Conservation (phyloP, 2,329 filamentous ascomycete species). For the Onygenales sp. region DNA sequence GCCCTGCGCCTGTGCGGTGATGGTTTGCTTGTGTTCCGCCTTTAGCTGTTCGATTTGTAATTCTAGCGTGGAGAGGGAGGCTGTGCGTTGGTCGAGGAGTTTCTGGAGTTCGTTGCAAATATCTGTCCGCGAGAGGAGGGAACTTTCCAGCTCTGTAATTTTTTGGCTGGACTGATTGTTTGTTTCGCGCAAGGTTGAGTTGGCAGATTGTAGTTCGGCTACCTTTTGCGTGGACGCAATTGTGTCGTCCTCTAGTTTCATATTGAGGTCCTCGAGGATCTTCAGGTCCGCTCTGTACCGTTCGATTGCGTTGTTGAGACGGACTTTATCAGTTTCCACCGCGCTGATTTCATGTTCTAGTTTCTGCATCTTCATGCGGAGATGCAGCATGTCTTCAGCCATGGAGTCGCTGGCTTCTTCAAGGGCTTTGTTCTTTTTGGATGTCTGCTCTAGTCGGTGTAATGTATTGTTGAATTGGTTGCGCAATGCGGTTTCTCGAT, state of each 20-base stretch:
- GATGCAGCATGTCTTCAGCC: slow-evolving; percentile 36
- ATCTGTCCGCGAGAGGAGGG: slow-evolving; percentile 24
- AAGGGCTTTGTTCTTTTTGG: slow-evolving; percentile 26
- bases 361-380: slow-evolving; percentile 33
- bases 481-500: slow-evolving; percentile 32
- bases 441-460: slow-evolving; percentile 27
- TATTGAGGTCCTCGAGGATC: slow-evolving; percentile 33
- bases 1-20: slow-evolving; percentile 15
- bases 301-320: slow-evolving; percentile 32
- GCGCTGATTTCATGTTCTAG: slow-evolving; percentile 32
- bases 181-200: slow-evolving; percentile 30
- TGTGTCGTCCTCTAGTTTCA: slow-evolving; percentile 30
- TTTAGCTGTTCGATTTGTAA: slow-evolving; percentile 27
- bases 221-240: slow-evolving; percentile 21
- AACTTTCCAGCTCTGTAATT: slow-evolving; percentile 25
- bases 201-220: slow-evolving; percentile 22
- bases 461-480: slow-evolving; percentile 36
- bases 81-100: slow-evolving; percentile 26
- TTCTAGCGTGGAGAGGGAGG: slow-evolving; percentile 25
- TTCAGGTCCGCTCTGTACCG: slow-evolving; percentile 36
- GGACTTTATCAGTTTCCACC: slow-evolving; percentile 31
- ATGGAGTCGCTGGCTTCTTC: slow-evolving; percentile 32
- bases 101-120: slow-evolving; percentile 26
- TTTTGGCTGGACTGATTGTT: slow-evolving; percentile 20
- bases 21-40: slow-evolving; percentile 20